phyloP scores from a whole-genome alignment of 75 land plant species.

The Selaginella tamariscina region DNA sequence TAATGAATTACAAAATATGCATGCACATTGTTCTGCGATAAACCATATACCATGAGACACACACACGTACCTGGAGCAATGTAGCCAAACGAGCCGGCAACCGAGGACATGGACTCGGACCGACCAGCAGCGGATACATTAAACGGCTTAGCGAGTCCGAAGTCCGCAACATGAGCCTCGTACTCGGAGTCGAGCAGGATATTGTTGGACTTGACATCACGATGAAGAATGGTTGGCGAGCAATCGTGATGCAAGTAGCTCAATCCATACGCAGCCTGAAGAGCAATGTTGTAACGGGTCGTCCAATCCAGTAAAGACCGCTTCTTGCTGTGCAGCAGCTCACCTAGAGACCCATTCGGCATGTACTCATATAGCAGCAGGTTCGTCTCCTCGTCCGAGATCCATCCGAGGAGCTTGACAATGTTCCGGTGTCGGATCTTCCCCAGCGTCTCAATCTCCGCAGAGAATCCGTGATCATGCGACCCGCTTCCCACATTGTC shows the following conservation, averaged over 20 bases:
- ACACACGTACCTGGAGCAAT: conserved; percentile 69
- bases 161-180: conserved; percentile 79
- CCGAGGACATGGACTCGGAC: conserved; percentile 72
- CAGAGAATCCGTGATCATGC: conserved; percentile 72
- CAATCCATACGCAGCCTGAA: conserved; percentile 47
- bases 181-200: conserved; percentile 54
- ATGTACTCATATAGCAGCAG: conserved; percentile 75
- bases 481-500: conserved; percentile 4
- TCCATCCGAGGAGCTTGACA: conserved; percentile 61
- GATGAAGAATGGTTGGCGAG: conserved; percentile 57
- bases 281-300: conserved; percentile 50
- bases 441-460: conserved; percentile 72
- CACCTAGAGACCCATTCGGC: conserved; percentile 78
- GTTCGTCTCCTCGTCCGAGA: conserved; percentile 60
- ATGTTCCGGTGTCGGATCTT: conserved; percentile 73
- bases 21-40: too few species aligned
- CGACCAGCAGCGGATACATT: conserved; percentile 31
- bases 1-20: neutral
- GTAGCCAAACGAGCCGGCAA: conserved; percentile 89
- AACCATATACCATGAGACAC: too few species aligned
- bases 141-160: conserved; percentile 73
- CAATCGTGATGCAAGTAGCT: conserved; percentile 81
- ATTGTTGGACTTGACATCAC: conserved; percentile 81
- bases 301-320: conserved; percentile 19
- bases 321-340: conserved; percentile 50